phyloP scores from a whole-genome alignment of 768 basidiomycete genomes.

The Panellus pusillus region DNA sequence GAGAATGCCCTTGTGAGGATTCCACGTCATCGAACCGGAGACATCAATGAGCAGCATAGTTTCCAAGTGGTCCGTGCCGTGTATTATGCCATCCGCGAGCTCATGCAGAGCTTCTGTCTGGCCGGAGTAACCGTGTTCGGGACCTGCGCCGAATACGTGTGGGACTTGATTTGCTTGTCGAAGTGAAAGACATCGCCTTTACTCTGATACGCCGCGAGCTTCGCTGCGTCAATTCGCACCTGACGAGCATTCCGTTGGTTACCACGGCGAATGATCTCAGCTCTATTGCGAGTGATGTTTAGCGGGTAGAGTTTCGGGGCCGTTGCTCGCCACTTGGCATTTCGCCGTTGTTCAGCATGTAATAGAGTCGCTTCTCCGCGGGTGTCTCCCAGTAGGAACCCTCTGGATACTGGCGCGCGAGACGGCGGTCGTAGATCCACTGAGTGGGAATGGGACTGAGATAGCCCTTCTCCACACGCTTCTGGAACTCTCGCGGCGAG shows the following conservation, averaged over 20 bases:
- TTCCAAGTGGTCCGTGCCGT: conserved; percentile 1
- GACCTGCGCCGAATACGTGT: not conserved
- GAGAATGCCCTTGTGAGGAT: not conserved
- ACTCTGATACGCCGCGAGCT: conserved; percentile 1
- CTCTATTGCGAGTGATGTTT: not conserved
- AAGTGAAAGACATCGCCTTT: conserved; percentile 4
- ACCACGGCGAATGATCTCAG: not conserved
- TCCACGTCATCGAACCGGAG: conserved; percentile 5
- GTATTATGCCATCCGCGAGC: not conserved
- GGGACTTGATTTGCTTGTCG: conserved; percentile 1
- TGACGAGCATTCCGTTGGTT: conserved; percentile 2
- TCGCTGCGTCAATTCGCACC: not conserved
- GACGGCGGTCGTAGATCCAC: conserved; percentile 1
- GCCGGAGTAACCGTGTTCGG: conserved; percentile 1
- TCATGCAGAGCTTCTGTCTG: conserved; percentile 1
- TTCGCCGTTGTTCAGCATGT: conserved; percentile 2
- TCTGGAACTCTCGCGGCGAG: conserved; percentile 1
- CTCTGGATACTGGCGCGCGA: not conserved
- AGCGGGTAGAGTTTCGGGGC: not conserved
- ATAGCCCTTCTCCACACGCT: not conserved
- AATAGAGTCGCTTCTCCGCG: conserved; percentile 3
- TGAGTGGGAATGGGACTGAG: not conserved
- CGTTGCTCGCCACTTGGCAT: conserved; percentile 1
- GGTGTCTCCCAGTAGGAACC: conserved; percentile 1
- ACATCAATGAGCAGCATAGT: conserved; percentile 5